Conservation (phyloP, 2,329 filamentous ascomycete species). For the Penicillium sp. region DNA sequence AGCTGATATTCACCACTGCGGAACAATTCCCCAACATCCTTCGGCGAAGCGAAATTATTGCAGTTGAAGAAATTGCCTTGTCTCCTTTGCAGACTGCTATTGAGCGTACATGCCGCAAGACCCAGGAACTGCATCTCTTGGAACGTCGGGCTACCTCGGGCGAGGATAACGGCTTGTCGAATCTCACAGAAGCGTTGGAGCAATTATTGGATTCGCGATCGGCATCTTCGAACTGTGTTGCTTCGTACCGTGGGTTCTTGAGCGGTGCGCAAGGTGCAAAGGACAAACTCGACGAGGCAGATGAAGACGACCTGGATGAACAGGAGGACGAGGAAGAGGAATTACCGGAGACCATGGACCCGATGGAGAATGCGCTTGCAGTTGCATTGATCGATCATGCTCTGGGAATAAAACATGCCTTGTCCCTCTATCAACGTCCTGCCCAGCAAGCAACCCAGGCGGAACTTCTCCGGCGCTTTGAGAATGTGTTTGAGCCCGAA, state of each 20-base stretch:
- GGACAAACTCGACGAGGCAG: constrained; percentile 43
- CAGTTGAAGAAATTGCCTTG: constrained; percentile 65
- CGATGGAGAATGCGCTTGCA: constrained; percentile 75
- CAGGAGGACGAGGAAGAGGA: constrained; percentile 53
- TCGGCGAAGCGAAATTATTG: constrained; percentile 79
- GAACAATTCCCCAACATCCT: constrained; percentile 91
- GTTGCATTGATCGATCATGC: constrained; percentile 88
- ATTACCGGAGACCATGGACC: constrained; percentile 49
- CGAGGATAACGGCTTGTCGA: constrained; percentile 67
- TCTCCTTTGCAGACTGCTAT: constrained; percentile 82
- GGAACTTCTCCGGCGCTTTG: constrained; percentile 41
- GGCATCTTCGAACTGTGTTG: constrained; percentile 72
- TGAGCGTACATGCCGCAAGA: constrained; percentile 88
- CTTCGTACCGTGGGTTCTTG: constrained; percentile 73
- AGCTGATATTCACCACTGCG: constrained; percentile 77
- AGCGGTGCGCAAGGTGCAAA: constrained; percentile 49
- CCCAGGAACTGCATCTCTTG: constrained; percentile 74
- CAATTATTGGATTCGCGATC: constrained; percentile 77
- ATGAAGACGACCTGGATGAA: constrained; percentile 45
- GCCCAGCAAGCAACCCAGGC: constrained; percentile 51
- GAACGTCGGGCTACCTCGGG: constrained; percentile 74
- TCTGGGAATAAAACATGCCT: constrained; percentile 78
- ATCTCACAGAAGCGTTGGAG: constrained; percentile 73
- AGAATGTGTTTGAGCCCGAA: constrained; percentile 59
- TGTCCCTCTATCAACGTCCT: constrained; percentile 66